Percentiles rank a stretch among this genome's conserved stretches.
phyloP scores from a whole-genome alignment of 1,284 basidiomycete genomes.

The Cutaneotrichosporon sp. region DNA sequence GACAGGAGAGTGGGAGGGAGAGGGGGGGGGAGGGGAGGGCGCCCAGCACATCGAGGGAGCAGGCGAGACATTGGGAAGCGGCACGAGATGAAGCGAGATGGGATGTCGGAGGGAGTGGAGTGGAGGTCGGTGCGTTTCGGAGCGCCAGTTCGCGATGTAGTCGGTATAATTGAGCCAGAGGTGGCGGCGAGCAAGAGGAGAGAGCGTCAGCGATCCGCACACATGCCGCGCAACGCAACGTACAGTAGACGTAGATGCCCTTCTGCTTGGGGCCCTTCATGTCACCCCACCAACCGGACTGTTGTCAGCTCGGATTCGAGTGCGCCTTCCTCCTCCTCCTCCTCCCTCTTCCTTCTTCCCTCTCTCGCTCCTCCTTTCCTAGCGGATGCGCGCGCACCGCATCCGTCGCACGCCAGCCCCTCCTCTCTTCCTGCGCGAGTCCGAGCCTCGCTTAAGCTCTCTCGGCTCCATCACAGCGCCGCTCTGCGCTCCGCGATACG shows the following conservation, averaged over 20 bases:
- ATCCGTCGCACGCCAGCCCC: neutral
- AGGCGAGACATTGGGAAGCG: neutral
- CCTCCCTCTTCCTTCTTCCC: neutral
- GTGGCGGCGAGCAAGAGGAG: neutral
- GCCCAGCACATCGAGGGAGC: neutral
- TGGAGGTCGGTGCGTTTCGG: conserved; percentile 8
- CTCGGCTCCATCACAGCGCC: neutral
- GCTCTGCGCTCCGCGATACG: conserved; percentile 15
- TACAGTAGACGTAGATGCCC: conserved; percentile 78
- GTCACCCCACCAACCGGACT: conserved; percentile 94
- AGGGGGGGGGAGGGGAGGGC: neutral
- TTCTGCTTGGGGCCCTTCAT: conserved; percentile 69
- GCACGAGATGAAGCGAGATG: neutral
- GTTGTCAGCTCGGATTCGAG: conserved; percentile 12
- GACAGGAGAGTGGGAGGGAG: neutral
- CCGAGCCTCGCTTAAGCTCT: neutral
- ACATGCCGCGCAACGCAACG: conserved; percentile 43
- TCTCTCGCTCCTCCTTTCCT: too few species aligned
- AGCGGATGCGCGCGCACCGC: neutral
- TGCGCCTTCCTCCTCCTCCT: neutral
- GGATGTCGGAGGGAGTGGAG: neutral
- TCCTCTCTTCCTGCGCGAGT: neutral
- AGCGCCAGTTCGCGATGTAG: neutral
- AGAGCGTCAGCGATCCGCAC: conserved; percentile 13
- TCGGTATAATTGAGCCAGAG: neutral